phyloP scores from a whole-genome alignment of 2,329 filamentous ascomycete genomes.

The Zymoseptoria brevis region DNA sequence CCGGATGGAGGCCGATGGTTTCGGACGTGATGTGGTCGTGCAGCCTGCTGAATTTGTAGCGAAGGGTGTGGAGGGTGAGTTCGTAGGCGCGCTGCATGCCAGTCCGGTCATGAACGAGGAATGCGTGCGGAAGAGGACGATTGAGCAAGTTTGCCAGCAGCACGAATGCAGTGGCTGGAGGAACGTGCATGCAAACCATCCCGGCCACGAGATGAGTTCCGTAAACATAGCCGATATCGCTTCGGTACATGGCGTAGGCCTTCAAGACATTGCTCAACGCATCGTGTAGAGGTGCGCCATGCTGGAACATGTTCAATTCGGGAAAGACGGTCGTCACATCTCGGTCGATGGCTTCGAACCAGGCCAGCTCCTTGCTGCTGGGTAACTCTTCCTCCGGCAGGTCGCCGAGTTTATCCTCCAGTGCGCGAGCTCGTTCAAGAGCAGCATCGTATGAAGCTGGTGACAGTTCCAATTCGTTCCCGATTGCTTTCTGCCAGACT shows the following conservation, averaged over 20 bases:
- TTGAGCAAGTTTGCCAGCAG: constrained; percentile 71
- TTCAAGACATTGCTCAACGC: constrained; percentile 63
- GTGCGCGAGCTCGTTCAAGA: constrained; percentile 55
- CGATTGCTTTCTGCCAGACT: constrained; percentile 64
- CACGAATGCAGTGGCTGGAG: constrained; percentile 58
- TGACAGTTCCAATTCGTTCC: constrained; percentile 63
- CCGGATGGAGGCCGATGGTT: constrained; percentile 27
- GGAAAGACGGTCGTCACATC: constrained; percentile 63
- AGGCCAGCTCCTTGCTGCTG: constrained; percentile 48
- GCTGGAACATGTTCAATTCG: constrained; percentile 61
- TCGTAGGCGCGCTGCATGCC: constrained; percentile 63
- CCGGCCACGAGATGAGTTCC: constrained; percentile 70
- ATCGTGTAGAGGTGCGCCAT: constrained; percentile 58
- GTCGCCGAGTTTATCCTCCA: constrained; percentile 49
- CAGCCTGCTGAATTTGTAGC: constrained; percentile 56
- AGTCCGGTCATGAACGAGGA: constrained; percentile 62
- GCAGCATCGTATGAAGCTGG: constrained; percentile 63
- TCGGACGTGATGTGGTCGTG: constrained; percentile 53
- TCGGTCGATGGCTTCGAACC: constrained; percentile 56
- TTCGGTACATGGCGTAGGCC: constrained; percentile 74
- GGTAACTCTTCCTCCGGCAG: constrained; percentile 37
- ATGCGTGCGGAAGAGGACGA: constrained; percentile 64
- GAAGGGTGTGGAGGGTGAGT: constrained; percentile 58
- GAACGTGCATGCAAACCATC: constrained; percentile 63
- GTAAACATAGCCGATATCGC: constrained; percentile 68